Evolutionary conservation across 768 basidiomycete species (phyloP).

Genomic region (Dentipellis fragilis): DNA sequence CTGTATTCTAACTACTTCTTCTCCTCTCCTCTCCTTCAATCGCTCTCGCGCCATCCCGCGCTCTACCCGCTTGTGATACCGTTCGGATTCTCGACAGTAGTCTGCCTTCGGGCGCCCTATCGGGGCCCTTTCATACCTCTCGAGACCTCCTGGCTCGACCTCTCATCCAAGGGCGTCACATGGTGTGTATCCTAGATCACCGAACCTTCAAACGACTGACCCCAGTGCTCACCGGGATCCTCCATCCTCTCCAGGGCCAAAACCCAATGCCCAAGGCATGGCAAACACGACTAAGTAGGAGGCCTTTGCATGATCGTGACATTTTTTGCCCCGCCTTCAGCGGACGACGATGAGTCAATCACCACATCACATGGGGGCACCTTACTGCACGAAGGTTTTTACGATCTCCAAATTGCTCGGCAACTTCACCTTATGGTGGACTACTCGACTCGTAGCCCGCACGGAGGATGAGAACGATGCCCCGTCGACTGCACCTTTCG

Average conservation of each 20-base stretch:
- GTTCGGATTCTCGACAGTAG: no score
- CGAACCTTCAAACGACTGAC: neutral
- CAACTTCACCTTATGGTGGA: slow-evolving; percentile 53
- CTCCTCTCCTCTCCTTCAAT: no score
- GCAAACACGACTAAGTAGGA: slow-evolving; percentile 5
- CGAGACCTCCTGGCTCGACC: no score
- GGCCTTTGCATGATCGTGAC: slow-evolving; percentile 9
- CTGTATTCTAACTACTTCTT: no score
- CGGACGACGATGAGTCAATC: slow-evolving; percentile 28
- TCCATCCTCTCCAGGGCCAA: neutral
- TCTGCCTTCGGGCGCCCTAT: no score
- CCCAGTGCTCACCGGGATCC: neutral
- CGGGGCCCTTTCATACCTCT: no score
- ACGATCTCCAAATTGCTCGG: slow-evolving; percentile 63
- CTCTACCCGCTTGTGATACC: no score
- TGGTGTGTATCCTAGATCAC: neutral
- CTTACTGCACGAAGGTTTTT: slow-evolving; percentile 80
- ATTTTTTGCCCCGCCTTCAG: slow-evolving; percentile 16
- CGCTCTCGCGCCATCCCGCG: no score
- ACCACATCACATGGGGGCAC: slow-evolving; percentile 56
- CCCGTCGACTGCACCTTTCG: slow-evolving; percentile 17
- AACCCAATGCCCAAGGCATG: slow-evolving; percentile 3
- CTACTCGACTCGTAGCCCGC: slow-evolving; percentile 50
- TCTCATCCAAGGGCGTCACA: no score
- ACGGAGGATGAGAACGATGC: slow-evolving; percentile 51